Base-by-base conservation (phyloP, 1,139 yeast species). In the Suhomyces bolitotheri region DNA sequence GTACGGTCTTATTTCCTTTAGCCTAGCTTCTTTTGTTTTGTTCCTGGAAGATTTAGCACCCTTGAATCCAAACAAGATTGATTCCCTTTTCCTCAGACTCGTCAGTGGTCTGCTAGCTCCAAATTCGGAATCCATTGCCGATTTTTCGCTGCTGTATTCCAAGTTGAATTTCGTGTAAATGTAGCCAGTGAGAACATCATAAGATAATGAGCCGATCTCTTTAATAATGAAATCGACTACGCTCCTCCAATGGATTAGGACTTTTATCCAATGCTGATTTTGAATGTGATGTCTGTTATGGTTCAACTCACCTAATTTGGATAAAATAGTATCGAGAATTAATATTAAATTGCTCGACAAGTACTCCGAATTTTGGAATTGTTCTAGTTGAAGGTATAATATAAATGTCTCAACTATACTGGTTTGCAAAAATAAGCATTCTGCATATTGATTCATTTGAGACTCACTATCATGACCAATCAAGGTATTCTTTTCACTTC, bases 331-430 rank as follows among this genome's bases (percentile, higher is more conserved):
- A 31, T 66, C 71, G 20, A 71, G 41, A 22, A 70, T 60, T 3
- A 26, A 33, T 1, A 53, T 43, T 22, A 69, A 44, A 28, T 63
- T 64, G 4, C 40, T 29, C 0, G 72, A 49, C 25, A 70, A 54
- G 36, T 47, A 71, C 19, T 68, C 73, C 1, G 62, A 51, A 36
- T 66, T 60, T 44, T 70, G 75, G 36, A 69, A 64, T 43, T 64
- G 73, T 43, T 68, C 71, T 20, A 71, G 52, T 46, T 71, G 76
- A 24, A 67, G 48, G 45, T 66, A 70, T 22, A 66, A 53, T 2
- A 69, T 52, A 15, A 70, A 39, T 0, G 70, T 43, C 40, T 69
- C 72, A 7, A 60, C 52, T 2, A 64, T 44, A 11, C 73, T 66
- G 2, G 62, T 47, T 40, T 68, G 71, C 14, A 46, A 45, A 22